Evolutionary conservation across 2,329 filamentous ascomycete genomes (phyloP).

Genomic region (Tolypocladium ovalisporum): DNA sequence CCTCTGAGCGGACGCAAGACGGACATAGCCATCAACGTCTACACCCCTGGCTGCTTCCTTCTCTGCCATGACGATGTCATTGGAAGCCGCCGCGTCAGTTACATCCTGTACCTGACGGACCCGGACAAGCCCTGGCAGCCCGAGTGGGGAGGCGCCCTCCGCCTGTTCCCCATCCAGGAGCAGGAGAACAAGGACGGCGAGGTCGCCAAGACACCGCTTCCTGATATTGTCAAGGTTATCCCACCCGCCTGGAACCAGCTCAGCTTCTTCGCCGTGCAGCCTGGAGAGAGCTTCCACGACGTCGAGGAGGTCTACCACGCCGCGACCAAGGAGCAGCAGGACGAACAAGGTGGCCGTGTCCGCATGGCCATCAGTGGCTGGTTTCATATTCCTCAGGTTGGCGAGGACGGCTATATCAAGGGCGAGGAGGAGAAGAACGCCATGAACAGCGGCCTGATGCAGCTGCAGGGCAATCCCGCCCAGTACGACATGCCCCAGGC

Average conservation of each 20-base stretch:
- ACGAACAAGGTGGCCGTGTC: slow-evolving; percentile 62
- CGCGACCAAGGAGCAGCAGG: slow-evolving; percentile 45
- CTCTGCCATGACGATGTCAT: slow-evolving; percentile 98
- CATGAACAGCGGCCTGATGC: slow-evolving; percentile 81
- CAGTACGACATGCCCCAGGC: slow-evolving; percentile 74
- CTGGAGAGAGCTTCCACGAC: slow-evolving; percentile 97
- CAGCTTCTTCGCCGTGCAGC: slow-evolving; percentile 95
- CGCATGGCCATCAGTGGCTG: slow-evolving; percentile 98
- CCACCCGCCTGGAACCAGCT: slow-evolving; percentile 96
- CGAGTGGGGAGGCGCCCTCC: slow-evolving; percentile 85
- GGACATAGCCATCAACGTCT: slow-evolving; percentile 98
- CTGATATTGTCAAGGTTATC: slow-evolving; percentile 71
- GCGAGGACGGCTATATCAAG: slow-evolving; percentile 82
- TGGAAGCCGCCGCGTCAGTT: slow-evolving; percentile 89
- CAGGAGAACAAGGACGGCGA: slow-evolving; percentile 53
- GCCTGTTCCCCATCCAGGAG: slow-evolving; percentile 66
- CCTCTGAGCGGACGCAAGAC: slow-evolving; percentile 87
- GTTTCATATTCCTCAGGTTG: slow-evolving; percentile 95
- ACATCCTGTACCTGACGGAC: slow-evolving; percentile 91
- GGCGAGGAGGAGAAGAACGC: slow-evolving; percentile 83
- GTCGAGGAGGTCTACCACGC: slow-evolving; percentile 93
- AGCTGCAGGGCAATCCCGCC: slow-evolving; percentile 84
- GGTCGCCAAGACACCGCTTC: slow-evolving; percentile 66
- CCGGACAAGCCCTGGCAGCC: slow-evolving; percentile 84
- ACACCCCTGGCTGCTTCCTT: slow-evolving; percentile 90